These are phyloP conservation scores for Lonicera japonica DNA, from an alignment of 129 eudicot species.

Conservation along the genomic window DNA sequence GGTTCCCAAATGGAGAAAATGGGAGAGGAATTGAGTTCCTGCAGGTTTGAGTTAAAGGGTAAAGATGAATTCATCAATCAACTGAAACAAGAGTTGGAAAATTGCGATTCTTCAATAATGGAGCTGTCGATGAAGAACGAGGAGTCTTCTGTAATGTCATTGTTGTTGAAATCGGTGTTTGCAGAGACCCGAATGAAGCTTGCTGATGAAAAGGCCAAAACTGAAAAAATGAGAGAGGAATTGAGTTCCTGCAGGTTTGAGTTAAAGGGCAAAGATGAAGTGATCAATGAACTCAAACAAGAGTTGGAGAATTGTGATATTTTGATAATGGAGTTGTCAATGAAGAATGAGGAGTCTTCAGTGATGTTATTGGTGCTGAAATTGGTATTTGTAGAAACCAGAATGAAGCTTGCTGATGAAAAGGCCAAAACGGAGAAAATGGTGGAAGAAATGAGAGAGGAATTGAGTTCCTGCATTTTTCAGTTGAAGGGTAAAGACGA, in stretches of 20 bases:
- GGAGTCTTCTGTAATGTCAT: constrained; percentile 49
- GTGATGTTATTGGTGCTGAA: constrained; percentile 50
- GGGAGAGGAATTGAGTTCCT: constrained; percentile 32
- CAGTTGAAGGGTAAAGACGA: constrained; percentile 37
- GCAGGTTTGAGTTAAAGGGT: constrained; percentile 36
- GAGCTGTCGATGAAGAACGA: constrained; percentile 47
- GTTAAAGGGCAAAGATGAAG: constrained; percentile 33
- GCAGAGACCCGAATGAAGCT: constrained; percentile 24
- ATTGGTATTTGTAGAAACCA: no score
- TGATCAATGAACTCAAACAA: constrained; percentile 33
- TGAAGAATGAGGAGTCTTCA: constrained; percentile 56
- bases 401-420: constrained; percentile 18
- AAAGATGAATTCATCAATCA: constrained; percentile 32
- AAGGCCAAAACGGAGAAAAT: constrained; percentile 24
- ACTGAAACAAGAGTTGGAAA: constrained; percentile 41
- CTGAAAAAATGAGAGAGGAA: constrained; percentile 37
- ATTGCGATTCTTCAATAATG: constrained; percentile 25
- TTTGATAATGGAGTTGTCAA: constrained; percentile 26
- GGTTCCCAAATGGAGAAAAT: constrained; percentile 30
- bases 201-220: constrained; percentile 15
- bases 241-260: constrained; percentile 32
- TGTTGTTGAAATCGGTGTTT: constrained; percentile 50
- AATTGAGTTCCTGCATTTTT: constrained; percentile 32
- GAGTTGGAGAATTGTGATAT: constrained; percentile 41
- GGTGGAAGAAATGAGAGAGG: constrained; percentile 22